Conservation (phyloP, 306 rosid species). For the Glycyrrhiza uralensis region DNA sequence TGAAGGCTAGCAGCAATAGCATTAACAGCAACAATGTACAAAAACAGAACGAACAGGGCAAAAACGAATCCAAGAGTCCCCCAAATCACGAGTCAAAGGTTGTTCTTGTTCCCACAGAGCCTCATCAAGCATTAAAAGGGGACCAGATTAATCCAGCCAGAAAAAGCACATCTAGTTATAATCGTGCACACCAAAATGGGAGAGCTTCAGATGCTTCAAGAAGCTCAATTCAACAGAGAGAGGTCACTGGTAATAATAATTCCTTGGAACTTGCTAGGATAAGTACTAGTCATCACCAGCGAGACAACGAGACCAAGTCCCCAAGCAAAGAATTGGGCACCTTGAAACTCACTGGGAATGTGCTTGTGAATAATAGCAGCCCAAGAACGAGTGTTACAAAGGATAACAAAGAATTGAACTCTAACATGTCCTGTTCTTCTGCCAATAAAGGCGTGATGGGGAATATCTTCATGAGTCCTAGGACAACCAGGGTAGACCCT, state of each 20-base stretch:
- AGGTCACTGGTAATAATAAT: conserved; percentile 16
- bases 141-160: conserved; percentile 36
- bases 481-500: conserved; percentile 50
- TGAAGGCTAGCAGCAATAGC: conserved; percentile 32
- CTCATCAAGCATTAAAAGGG: not conserved
- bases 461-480: conserved; percentile 60
- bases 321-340: conserved; percentile 38
- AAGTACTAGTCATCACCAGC: conserved; percentile 25
- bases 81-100: conserved; percentile 23
- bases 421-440: conserved; percentile 8
- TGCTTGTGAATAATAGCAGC: conserved; percentile 42
- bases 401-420: conserved; percentile 31
- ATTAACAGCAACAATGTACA: conserved; percentile 7
- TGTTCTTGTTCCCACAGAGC: conserved; percentile 16
- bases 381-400: conserved; percentile 32
- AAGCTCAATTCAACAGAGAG: conserved; percentile 44
- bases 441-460: conserved; percentile 54
- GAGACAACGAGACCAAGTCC: conserved; percentile 34
- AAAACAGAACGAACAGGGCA: conserved; percentile 22
- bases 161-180: conserved; percentile 32
- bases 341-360: conserved; percentile 50
- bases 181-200: conserved; percentile 34
- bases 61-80: conserved; percentile 20
- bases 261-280: conserved; percentile 42
- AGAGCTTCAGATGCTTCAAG: conserved; percentile 65